A percentile compares a stretch with the other conserved stretches of the same genome.
phyloP scores from a whole-genome alignment of 805 yeast genomes.

The Lipomyces japonicus region DNA sequence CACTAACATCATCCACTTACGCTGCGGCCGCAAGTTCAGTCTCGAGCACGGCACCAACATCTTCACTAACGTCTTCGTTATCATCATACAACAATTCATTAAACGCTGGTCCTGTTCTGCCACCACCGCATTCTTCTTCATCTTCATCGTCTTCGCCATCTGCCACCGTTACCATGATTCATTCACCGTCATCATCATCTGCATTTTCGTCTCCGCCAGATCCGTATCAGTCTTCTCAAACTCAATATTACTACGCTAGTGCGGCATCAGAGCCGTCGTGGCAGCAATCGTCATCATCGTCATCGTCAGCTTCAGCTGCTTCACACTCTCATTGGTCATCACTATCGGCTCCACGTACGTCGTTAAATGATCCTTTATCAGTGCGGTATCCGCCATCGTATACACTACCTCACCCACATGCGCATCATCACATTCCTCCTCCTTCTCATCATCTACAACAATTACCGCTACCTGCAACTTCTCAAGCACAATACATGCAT shows the following conservation, averaged over 20 bases:
- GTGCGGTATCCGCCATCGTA: neutral
- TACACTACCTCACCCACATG: conserved; percentile 1
- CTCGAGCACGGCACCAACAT: neutral
- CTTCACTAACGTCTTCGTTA: neutral
- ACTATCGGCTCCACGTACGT: neutral
- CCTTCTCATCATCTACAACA: neutral
- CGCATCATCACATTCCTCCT: neutral
- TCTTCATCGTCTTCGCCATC: neutral
- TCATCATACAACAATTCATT: neutral
- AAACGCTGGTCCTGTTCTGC: neutral
- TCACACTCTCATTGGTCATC: neutral
- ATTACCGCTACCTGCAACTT: neutral
- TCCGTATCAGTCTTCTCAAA: neutral
- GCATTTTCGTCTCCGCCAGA: neutral
- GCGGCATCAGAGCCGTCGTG: neutral
- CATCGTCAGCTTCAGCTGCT: neutral
- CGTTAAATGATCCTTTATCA: neutral
- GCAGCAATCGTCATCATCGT: neutral
- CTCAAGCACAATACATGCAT: neutral
- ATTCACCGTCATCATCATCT: neutral
- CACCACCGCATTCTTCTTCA: neutral
- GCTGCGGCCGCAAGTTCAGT: conserved; percentile 1
- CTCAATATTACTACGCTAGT: neutral
- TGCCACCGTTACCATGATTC: conserved; percentile 3
- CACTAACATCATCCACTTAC: conserved; percentile 19